Conservation (phyloP, 805 yeast genomes). For the Starmera dryadoides region DNA sequence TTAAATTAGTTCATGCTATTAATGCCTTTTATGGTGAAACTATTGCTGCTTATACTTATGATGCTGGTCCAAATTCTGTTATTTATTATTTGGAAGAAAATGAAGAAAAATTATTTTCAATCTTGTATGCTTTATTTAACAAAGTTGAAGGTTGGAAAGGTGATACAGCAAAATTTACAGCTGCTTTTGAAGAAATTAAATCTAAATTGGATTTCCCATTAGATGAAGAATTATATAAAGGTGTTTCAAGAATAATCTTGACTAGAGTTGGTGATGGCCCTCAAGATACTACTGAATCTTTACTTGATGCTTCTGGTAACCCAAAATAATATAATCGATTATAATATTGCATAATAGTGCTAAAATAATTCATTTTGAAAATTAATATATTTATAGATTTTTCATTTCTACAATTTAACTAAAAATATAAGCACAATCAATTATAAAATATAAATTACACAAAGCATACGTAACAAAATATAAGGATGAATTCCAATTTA, state of each 20-base stretch:
- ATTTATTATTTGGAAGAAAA: slow-evolving; percentile 76
- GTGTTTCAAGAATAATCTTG: slow-evolving; percentile 77
- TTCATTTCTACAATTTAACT: background rate
- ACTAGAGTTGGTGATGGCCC: slow-evolving; percentile 91
- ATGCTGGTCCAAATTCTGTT: slow-evolving; percentile 99
- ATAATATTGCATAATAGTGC: background rate
- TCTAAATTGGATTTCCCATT: slow-evolving; percentile 29
- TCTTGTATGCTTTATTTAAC: slow-evolving; percentile 53
- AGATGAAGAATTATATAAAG: slow-evolving; percentile 48
- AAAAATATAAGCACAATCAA: background rate
- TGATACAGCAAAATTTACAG: slow-evolving; percentile 15
- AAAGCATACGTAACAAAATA: background rate
- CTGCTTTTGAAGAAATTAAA: slow-evolving; percentile 22
- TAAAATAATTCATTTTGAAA: background rate
- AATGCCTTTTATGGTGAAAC: slow-evolving; percentile 49
- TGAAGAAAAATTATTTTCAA: slow-evolving; percentile 66
- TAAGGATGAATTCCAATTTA: too few species aligned
- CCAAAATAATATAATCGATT: slow-evolving; percentile 41
- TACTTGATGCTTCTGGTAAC: slow-evolving; percentile 56
- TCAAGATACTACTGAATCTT: slow-evolving; percentile 43
- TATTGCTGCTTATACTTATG: slow-evolving; percentile 94
- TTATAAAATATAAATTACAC: background rate
- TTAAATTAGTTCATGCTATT: slow-evolving; percentile 70
- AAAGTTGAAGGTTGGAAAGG: slow-evolving; percentile 65
- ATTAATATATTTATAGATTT: background rate